phyloP scores from a whole-genome alignment of 2,329 filamentous ascomycete genomes.

The Colletotrichum sp. region DNA sequence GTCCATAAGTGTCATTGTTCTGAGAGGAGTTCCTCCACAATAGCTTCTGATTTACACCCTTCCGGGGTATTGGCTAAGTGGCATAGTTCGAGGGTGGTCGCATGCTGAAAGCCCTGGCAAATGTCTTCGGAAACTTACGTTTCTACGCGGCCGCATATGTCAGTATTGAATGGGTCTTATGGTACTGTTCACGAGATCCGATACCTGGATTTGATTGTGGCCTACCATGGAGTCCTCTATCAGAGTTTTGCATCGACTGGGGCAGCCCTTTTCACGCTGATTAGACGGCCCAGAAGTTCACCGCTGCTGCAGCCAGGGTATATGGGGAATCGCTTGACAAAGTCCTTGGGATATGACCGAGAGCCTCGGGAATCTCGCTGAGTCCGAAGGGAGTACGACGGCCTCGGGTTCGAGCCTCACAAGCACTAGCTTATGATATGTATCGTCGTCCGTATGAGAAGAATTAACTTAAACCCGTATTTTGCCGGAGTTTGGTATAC shows the following conservation, averaged over 20 bases:
- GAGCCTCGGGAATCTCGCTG: not conserved
- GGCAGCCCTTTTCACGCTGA: not conserved
- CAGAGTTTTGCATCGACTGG: not conserved
- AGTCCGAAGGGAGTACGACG: not conserved
- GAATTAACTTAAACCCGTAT: accelerated
- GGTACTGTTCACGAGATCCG: not conserved
- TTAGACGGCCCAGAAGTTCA: not conserved
- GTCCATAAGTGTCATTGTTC: not conserved
- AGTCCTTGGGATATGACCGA: not conserved
- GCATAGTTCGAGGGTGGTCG: not conserved
- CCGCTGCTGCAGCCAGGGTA: not conserved
- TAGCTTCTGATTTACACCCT: too few species aligned
- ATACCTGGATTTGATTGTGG: not conserved
- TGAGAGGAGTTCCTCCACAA: not conserved
- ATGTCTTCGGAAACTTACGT: not conserved
- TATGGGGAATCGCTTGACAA: not conserved
- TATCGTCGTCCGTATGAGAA: not conserved
- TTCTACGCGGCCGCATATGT: not conserved
- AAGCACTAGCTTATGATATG: not conserved
- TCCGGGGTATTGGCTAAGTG: too few species aligned
- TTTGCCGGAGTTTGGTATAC: too few species aligned
- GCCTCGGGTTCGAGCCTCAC: accelerated
- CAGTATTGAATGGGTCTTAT: not conserved
- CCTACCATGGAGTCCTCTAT: not conserved
- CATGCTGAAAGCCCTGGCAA: not conserved